These are phyloP conservation scores for Leucocoprinus birnbaumii DNA, from an alignment of 768 basidiomycete species.

Conservation along the genomic window DNA sequence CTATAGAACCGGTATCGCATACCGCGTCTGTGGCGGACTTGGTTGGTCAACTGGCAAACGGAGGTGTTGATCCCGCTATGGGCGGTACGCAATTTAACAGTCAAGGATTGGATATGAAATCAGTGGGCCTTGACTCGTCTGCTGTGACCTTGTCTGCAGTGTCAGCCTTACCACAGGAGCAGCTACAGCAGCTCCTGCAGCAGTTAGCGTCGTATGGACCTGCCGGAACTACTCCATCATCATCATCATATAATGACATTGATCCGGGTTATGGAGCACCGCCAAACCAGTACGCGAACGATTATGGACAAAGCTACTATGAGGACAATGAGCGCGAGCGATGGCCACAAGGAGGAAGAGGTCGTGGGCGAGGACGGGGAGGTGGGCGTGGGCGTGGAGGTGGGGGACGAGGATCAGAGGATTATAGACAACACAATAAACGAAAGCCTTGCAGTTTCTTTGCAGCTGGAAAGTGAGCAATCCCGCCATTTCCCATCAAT, in stretches of 20 bases:
- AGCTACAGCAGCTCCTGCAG: conserved; percentile 60
- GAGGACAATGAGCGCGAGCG: conserved; percentile 43
- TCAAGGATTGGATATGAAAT: conserved; percentile 31
- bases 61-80: conserved; percentile 35
- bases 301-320: conserved; percentile 49
- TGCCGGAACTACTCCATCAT: conserved; percentile 14
- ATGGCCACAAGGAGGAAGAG: conserved; percentile 45
- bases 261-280: conserved; percentile 37
- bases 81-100: conserved; percentile 27
- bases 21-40: conserved; percentile 64
- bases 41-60: conserved; percentile 58
- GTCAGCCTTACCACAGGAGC: conserved; percentile 50
- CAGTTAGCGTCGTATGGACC: conserved; percentile 31
- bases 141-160: conserved; percentile 42
- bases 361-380: conserved; percentile 53
- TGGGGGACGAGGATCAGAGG: conserved; percentile 39
- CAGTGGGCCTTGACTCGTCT: conserved; percentile 42
- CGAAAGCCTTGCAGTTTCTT: conserved; percentile 90
- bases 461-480: conserved; percentile 90
- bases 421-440: conserved; percentile 71
- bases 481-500: conserved; percentile 36
- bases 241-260: conserved; percentile 26
- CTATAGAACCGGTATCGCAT: conserved; percentile 30
- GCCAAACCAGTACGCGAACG: conserved; percentile 37
- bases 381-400: conserved; percentile 52